Conservation (phyloP, 1,139 yeast species). For the Taiozyma onychis region DNA sequence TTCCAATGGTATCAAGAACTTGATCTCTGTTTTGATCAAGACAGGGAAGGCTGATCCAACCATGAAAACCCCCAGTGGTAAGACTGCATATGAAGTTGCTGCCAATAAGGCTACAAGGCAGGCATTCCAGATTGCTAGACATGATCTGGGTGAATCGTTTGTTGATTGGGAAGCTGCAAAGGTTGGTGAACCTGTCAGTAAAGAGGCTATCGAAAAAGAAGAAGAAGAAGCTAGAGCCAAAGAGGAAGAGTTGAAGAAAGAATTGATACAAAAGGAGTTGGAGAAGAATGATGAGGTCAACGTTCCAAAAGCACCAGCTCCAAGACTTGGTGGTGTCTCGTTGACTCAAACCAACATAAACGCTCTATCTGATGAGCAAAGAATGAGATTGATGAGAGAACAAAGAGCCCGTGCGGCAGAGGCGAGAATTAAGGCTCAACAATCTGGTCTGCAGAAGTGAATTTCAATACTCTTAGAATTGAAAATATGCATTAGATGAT, state of each 20-base stretch:
- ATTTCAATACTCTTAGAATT: not conserved
- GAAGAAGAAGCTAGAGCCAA: conserved; percentile 34
- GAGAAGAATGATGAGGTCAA: conserved; percentile 1
- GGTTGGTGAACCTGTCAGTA: conserved; percentile 60
- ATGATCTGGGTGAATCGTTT: conserved; percentile 57
- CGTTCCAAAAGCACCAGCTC: conserved; percentile 22
- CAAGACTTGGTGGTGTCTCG: conserved; percentile 24
- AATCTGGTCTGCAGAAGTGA: conserved; percentile 1
- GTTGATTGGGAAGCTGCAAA: conserved; percentile 68
- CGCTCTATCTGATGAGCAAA: conserved; percentile 59
- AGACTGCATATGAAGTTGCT: conserved; percentile 59
- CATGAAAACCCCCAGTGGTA: conserved; percentile 44
- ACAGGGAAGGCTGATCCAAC: conserved; percentile 72
- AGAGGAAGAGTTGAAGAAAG: conserved; percentile 25
- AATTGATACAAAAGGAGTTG: conserved; percentile 29
- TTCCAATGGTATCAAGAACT: conserved; percentile 56
- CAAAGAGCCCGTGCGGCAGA: conserved; percentile 97
- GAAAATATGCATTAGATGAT: conserved; percentile 1
- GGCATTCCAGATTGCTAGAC: conserved; percentile 67
- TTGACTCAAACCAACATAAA: conserved; percentile 26
- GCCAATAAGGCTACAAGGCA: conserved; percentile 39
- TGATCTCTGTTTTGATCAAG: conserved; percentile 59
- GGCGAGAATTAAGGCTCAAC: conserved; percentile 51
- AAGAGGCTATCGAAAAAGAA: conserved; percentile 53
- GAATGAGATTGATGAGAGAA: conserved; percentile 78